Percentiles rank a stretch among this genome's conserved stretches.
These are phyloP conservation scores for Symbiodinium natans DNA, from an alignment of 73 alveolate species.

Conservation along the genomic window DNA sequence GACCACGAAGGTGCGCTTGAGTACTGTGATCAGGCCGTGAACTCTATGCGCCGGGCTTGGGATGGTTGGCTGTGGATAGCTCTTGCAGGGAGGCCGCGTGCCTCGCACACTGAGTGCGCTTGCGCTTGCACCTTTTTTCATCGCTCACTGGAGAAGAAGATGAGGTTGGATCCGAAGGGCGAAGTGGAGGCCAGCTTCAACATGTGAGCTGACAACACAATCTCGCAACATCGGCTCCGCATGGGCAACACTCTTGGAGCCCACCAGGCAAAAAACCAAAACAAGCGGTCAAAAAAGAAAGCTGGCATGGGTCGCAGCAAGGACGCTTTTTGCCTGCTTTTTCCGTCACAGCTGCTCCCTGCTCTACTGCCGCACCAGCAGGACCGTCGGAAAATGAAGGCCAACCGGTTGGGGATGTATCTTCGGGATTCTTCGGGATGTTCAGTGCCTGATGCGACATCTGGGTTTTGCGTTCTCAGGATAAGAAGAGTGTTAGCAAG, in stretches of 20 bases:
- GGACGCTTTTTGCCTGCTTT: neutral
- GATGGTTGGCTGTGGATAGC: no score
- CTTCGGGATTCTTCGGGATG: no score
- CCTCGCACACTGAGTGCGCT: no score
- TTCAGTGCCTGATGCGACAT: no score
- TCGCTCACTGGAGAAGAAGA: neutral
- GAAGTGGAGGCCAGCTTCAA: neutral
- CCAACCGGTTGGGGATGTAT: neutral
- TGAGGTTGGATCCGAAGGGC: constrained; percentile 2
- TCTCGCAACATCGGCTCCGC: no score
- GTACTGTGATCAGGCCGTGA: constrained; percentile 34
- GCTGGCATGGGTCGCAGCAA: neutral
- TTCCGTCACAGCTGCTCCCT: neutral
- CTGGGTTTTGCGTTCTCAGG: neutral
- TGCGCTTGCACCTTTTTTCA: no score
- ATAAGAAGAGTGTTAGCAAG: neutral
- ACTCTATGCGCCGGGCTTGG: neutral
- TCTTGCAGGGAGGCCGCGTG: no score
- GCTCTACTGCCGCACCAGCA: neutral
- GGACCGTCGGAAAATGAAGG: neutral
- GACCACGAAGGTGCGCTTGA: constrained; percentile 49
- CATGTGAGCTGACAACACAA: no score
- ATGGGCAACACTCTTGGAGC: no score
- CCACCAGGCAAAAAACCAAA: neutral
- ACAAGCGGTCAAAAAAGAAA: neutral